Percentiles rank a stretch among this genome's conserved stretches.
Evolutionary conservation across 495 filamentous ascomycete genomes (phyloP).

Genomic region (Astrothelium macrocarpum): DNA sequence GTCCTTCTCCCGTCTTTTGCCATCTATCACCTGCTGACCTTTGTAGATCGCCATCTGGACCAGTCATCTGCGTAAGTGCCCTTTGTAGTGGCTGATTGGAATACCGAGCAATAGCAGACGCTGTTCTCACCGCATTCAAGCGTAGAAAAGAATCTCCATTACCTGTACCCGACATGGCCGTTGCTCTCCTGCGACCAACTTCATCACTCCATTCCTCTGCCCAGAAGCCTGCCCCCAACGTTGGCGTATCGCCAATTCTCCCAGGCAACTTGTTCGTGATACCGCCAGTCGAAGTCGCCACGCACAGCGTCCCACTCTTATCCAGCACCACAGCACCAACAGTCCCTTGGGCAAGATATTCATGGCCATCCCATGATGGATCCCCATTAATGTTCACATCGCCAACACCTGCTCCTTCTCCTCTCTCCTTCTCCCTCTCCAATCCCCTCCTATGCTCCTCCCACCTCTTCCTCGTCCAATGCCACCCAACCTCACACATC

Average conservation of each 20-base stretch:
- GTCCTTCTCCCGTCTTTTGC: conserved; percentile 67
- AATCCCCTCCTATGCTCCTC: conserved; percentile 68
- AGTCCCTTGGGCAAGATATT: conserved; percentile 74
- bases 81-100: conserved; percentile 28
- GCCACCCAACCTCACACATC: conserved; percentile 60
- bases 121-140: conserved; percentile 58
- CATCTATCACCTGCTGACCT: conserved; percentile 66
- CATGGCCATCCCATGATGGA: conserved; percentile 37
- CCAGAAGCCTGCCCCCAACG: conserved; percentile 81
- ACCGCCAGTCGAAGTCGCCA: conserved; percentile 79
- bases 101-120: conserved; percentile 64
- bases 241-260: conserved; percentile 79
- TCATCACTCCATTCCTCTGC: conserved; percentile 65
- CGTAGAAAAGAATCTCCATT: conserved; percentile 87
- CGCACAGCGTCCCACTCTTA: conserved; percentile 57
- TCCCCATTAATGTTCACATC: conserved; percentile 10
- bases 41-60: conserved; percentile 65
- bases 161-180: conserved; percentile 76
- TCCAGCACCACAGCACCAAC: conserved; percentile 77
- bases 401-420: conserved; percentile 4
- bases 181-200: conserved; percentile 17
- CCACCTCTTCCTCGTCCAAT: conserved; percentile 71
- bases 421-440: conserved; percentile 37
- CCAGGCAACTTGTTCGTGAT: conserved; percentile 83
- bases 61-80: conserved; percentile 55